A percentile compares a stretch with the other conserved stretches of the same genome.
phyloP scores from a whole-genome alignment of 371 early-diverging fungal species.

The Quaeritorhiza haematococci region DNA sequence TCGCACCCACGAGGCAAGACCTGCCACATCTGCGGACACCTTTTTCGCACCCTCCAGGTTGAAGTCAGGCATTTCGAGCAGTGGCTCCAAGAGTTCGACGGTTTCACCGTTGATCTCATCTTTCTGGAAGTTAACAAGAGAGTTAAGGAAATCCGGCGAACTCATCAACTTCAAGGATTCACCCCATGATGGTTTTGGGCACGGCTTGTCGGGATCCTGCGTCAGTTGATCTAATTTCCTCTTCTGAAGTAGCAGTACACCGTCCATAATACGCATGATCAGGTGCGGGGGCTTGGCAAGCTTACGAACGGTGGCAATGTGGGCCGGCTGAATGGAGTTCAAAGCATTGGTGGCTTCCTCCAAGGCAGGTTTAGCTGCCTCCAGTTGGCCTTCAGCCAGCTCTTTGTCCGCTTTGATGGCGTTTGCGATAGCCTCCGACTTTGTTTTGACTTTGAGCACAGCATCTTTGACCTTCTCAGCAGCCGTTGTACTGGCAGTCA shows the following conservation, averaged over 20 bases:
- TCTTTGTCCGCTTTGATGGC: conserved; percentile 53
- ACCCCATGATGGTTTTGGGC: conserved; percentile 51
- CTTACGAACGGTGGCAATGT: conserved; percentile 57
- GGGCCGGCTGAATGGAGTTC: conserved; percentile 60
- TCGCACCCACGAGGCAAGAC: conserved; percentile 53
- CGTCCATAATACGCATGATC: conserved; percentile 64
- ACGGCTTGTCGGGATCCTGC: conserved; percentile 57
- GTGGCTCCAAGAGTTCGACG: conserved; percentile 50
- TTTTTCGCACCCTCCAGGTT: conserved; percentile 62
- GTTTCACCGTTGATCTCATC: conserved; percentile 65
- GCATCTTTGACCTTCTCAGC: conserved; percentile 61
- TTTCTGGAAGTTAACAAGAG: conserved; percentile 50
- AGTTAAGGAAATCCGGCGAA: conserved; percentile 47
- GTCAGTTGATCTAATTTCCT: conserved; percentile 40
- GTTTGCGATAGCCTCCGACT: conserved; percentile 55
- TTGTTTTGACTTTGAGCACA: conserved; percentile 57
- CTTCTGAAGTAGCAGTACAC: conserved; percentile 51
- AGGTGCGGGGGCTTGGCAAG: conserved; percentile 62
- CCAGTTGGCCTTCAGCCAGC: conserved; percentile 51
- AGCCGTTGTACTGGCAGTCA: conserved; percentile 46
- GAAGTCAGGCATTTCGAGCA: conserved; percentile 60
- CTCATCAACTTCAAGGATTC: conserved; percentile 58
- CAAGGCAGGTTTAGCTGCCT: conserved; percentile 58
- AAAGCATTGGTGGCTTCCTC: conserved; percentile 55
- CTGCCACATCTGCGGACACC: conserved; percentile 63